Percentiles rank a stretch among this genome's conserved stretches.
phyloP scores from a whole-genome alignment of 75 land plant genomes.

The Chamaecyparis obtusa region DNA sequence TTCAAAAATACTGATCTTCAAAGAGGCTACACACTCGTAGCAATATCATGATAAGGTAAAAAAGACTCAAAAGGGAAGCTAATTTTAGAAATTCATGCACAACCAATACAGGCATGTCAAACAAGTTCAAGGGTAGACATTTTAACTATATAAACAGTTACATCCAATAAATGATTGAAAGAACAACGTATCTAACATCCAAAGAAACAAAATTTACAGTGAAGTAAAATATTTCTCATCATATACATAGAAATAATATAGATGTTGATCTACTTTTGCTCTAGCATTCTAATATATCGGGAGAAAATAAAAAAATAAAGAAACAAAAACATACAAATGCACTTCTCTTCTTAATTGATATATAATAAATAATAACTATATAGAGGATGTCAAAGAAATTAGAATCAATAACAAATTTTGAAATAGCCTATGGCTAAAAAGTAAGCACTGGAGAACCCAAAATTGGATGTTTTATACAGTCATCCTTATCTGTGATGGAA shows the following conservation, averaged over 20 bases:
- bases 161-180: neutral
- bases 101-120: neutral
- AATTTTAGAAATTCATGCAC: neutral
- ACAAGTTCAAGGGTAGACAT: neutral
- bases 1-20: neutral
- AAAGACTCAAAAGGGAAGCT: neutral
- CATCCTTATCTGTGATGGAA: no score
- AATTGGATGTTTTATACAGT: no score
- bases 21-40: neutral
- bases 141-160: neutral
- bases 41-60: neutral
- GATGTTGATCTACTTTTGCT: neutral
- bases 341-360: neutral
- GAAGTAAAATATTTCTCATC: neutral
- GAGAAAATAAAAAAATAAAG: neutral
- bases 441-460: no score
- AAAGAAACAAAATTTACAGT: neutral
- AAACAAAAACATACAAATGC: neutral
- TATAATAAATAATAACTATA: neutral
- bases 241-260: no score
- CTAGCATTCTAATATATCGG: neutral
- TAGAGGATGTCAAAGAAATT: neutral
- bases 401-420: neutral
- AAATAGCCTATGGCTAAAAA: no score
- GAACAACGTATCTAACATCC: neutral